Conservation (phyloP, 1,139 yeast genomes). For the Nakaseomyces bracarensis region DNA sequence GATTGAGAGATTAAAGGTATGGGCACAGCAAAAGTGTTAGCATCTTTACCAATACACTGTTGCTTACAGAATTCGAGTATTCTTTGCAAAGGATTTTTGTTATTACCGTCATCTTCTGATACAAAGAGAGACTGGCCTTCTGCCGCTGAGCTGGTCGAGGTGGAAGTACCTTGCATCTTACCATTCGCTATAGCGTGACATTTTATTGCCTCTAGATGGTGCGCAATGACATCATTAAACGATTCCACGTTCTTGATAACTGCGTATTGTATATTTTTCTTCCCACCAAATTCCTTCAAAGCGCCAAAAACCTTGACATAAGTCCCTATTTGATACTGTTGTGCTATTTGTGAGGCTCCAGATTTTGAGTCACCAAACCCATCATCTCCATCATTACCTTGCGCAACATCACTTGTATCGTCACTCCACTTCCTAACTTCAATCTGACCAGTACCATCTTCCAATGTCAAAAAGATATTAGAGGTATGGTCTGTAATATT, state of each 20-base stretch:
- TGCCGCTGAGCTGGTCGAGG: slow-evolving; percentile 14
- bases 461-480: slow-evolving; percentile 48
- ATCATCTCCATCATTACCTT: slow-evolving; percentile 29
- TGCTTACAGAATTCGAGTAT: slow-evolving; percentile 45
- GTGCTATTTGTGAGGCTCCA: slow-evolving; percentile 27
- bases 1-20: slow-evolving; percentile 51
- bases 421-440: slow-evolving; percentile 68
- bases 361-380: slow-evolving; percentile 23
- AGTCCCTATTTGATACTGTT: slow-evolving; percentile 35
- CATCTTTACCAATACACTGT: slow-evolving; percentile 37
- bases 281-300: slow-evolving; percentile 60
- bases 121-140: slow-evolving; percentile 41
- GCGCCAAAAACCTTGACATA: slow-evolving; percentile 71
- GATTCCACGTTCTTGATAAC: slow-evolving; percentile 54
- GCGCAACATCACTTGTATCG: slow-evolving; percentile 36
- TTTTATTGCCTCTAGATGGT: slow-evolving; percentile 63
- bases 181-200: slow-evolving; percentile 43
- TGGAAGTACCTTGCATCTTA: slow-evolving; percentile 18
- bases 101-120: slow-evolving; percentile 33
- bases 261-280: slow-evolving; percentile 58
- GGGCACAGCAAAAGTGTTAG: slow-evolving; percentile 71
- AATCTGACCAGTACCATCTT: slow-evolving; percentile 78
- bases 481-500: slow-evolving; percentile 50
- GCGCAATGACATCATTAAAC: slow-evolving; percentile 69
- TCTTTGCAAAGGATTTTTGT: slow-evolving; percentile 33